A percentile compares a stretch with the other conserved stretches of the same genome.
Conservation (phyloP, 179 eudicot species). For the Beta corolliflora region DNA sequence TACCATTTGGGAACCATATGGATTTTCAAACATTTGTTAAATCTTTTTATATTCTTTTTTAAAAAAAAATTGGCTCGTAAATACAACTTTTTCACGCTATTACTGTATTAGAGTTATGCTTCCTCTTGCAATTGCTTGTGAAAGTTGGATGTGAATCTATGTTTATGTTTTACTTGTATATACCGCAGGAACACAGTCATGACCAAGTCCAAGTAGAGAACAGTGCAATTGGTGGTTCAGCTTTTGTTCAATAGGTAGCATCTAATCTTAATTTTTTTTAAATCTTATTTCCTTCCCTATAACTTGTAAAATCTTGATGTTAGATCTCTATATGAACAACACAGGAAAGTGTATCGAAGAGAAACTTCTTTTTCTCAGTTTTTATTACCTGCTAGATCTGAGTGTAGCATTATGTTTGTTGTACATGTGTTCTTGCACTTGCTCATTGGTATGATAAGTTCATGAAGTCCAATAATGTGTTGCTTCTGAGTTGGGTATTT, state of each 20-base stretch:
- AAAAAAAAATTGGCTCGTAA: not conserved
- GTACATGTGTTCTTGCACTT: not conserved
- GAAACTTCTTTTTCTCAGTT: not conserved
- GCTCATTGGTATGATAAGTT: not conserved
- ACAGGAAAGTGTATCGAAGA: not conserved
- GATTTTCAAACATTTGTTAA: not conserved
- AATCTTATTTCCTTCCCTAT: not conserved
- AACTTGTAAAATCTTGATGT: not conserved
- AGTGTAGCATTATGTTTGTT: not conserved
- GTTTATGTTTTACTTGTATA: not conserved
- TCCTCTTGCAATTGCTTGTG: not conserved
- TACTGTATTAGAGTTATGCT: not conserved
- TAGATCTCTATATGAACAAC: conserved; percentile 3
- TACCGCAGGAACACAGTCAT: conserved; percentile 33
- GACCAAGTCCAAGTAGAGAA: conserved; percentile 28
- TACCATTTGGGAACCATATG: not conserved
- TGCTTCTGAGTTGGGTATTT: not conserved
- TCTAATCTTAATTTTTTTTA: not conserved
- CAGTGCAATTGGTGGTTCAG: conserved; percentile 26
- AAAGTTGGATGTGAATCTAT: not conserved
- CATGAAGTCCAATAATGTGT: not conserved
- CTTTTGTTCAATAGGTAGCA: conserved; percentile 34
- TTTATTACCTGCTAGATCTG: conserved; percentile 1
- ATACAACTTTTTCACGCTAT: not conserved
- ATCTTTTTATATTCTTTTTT: not conserved